Evolutionary conservation across 352 stramenopile genomes (phyloP), one percentile per base, ranked within the genome.

Genomic region (Globisporangium yorkense): DNA sequence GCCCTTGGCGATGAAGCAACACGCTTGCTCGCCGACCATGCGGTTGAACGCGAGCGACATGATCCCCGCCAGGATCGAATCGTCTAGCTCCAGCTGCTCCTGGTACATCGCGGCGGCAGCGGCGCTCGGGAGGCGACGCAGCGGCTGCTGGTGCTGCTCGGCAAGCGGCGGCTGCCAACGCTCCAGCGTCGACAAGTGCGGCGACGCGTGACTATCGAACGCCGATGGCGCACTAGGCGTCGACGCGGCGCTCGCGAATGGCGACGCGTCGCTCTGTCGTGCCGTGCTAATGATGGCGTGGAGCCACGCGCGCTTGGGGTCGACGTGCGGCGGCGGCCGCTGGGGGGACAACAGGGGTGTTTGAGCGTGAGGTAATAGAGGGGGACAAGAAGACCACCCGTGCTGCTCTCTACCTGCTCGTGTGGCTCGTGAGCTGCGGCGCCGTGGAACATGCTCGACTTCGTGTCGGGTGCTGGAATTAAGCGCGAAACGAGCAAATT

Each of bases 231-330:
- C 27, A 16, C 37, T 33, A 12, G 64, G 54, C 16, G 51, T 56
- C 51, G 65, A 59, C 33, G 57, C 24, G 24, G 24, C 24, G 24
- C 24, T 27, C 24, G 24, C 37, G 29, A 56, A 52, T 7, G 49
- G 61, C 10, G 61, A 37, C 45, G 40, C 15, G 48, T 72, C 70
- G 15, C 35, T 62, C 3, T 67, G 57, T 21, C 76, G 74, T 20
- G 71, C 65, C 59, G 85, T 84, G 72, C 65, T 91, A 69, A 88
- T 81, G 44, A 91, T 88, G 12, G 78, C 80, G 65, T 85, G 68
- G 48, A 91, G 71, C 80, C 80, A 89, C 56, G 75, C 71, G 53
- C 85, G 72, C 54, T 87, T 89, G 6, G 77, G 68, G 46, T 78
- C 70, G 39, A 68, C 61, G 15, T 52, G 67, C n/a, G 54, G 65